Base-by-base conservation (phyloP, 2,329 filamentous ascomycete species). In the Pestalotiopsis sp. region DNA sequence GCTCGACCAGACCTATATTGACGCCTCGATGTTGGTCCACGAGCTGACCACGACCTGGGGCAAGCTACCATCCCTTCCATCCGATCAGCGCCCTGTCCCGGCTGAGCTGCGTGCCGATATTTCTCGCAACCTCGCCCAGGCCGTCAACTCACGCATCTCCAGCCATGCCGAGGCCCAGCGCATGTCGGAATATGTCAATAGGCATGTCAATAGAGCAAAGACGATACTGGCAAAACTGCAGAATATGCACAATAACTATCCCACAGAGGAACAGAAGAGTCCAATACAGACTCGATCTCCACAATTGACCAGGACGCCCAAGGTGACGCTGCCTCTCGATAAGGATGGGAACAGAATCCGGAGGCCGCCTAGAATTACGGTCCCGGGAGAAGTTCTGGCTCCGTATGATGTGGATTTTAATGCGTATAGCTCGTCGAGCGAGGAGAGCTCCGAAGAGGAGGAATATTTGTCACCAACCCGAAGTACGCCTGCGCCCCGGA, bases 381-480 rank as follows among this genome's bases (percentile, higher is more conserved):
- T 91, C 12, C 89, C 89, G 1, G 89, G 89, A 59, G 89, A 91
- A 75, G 89, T 91, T 9, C 81, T 91, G 61, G 88, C 89, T 1
- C 89, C 89, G 0, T 91, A 90, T 73, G 89, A 91, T 67, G 79
- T 91, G 27, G 88, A 90, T 69, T 90, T 89, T 75, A 88, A 90
- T 65, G 82, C 84, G 0, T 88, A 85, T 69, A 87, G 81, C 61
- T 86, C 85, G 25, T 84, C 84, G 14, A 86, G 82, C 72, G 86
- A 87, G 23, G 83, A 84, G 52, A 87, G 84, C 75, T 86, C 84
- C 2, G 85, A 85, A 25, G 83, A 85, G 9, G 85, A 87, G 38
- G 80, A 82, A 4, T 82, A 85, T 20, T 76, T 79, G 27, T 79
- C 81, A 2, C 78, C 79, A 2, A 75, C 79, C 14, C 76, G 77